Evolutionary conservation across 2,329 filamentous ascomycete species (phyloP).

Genomic region (Aspergillus clavatus): DNA sequence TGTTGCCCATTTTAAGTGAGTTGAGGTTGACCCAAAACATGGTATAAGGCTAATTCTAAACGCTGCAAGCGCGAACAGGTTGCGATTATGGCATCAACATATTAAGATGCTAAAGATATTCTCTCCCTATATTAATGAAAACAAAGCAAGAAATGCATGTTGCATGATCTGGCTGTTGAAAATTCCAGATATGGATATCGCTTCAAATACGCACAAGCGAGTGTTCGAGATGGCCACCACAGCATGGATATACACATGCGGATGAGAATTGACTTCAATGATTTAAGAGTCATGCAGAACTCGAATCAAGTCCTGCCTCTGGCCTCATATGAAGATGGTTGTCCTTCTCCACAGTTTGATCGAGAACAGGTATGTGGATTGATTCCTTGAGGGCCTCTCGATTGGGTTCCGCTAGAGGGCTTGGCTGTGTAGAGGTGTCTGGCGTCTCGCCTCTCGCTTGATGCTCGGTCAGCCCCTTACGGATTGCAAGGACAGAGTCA

Average conservation of each 20-base stretch:
- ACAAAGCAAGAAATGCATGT: not conserved
- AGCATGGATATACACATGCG: not conserved
- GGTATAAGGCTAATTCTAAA: too few relatives aligned
- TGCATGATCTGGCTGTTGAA: not conserved
- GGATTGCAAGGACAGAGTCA: conserved; percentile 86
- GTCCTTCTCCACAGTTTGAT: conserved; percentile 19
- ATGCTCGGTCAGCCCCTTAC: conserved; percentile 70
- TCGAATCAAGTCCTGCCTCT: not conserved
- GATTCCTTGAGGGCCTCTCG: conserved; percentile 18
- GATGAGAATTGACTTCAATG: not conserved
- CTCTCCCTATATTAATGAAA: not conserved
- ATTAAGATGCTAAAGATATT: too few relatives aligned
- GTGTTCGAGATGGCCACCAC: not conserved
- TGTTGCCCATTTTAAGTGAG: not conserved
- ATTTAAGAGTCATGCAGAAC: not conserved
- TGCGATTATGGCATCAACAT: too few relatives aligned
- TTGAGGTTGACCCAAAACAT: too few relatives aligned
- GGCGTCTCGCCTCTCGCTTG: conserved; percentile 23
- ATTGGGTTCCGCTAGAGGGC: conserved; percentile 19
- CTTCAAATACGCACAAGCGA: not conserved
- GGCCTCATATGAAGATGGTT: conserved; percentile 16
- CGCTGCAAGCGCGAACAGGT: too few relatives aligned
- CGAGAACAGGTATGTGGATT: conserved; percentile 24
- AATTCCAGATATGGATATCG: not conserved
- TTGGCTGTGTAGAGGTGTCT: conserved; percentile 19